phyloP scores from a whole-genome alignment of 768 basidiomycete species.

The Suillus weaverae region DNA sequence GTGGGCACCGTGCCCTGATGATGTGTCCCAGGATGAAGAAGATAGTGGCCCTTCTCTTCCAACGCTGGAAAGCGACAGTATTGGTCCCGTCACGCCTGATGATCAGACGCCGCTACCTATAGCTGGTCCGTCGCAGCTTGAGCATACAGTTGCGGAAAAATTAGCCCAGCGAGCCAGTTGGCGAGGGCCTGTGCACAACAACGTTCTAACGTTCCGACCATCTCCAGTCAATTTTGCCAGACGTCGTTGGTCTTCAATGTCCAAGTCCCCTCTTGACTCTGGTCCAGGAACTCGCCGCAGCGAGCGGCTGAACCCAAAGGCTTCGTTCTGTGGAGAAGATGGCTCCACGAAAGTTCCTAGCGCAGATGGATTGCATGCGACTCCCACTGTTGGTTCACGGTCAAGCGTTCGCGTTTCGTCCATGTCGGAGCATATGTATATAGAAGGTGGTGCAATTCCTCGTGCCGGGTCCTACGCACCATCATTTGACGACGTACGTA shows the following conservation, averaged over 20 bases:
- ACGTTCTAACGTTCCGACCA: slow-evolving; percentile 55
- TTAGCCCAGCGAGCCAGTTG: slow-evolving; percentile 2
- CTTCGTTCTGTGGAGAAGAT: slow-evolving; percentile 29
- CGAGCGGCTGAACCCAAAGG: slow-evolving; percentile 34
- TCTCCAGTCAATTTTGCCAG: slow-evolving; percentile 65
- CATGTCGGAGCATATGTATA: slow-evolving; percentile 33
- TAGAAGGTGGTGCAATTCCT: slow-evolving; percentile 18
- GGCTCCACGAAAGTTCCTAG: slow-evolving; percentile 18
- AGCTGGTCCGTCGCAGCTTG: slow-evolving; percentile 30
- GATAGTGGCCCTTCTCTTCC: slow-evolving; percentile 33
- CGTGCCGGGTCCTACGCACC: slow-evolving; percentile 27
- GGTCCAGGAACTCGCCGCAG: slow-evolving; percentile 36
- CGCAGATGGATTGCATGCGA: background rate
- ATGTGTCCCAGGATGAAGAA: slow-evolving; percentile 33
- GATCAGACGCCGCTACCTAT: slow-evolving; percentile 47
- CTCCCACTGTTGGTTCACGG: slow-evolving; percentile 29
- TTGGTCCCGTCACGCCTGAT: slow-evolving; percentile 58
- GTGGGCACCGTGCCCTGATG: slow-evolving; percentile 46
- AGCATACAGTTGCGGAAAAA: slow-evolving; percentile 5
- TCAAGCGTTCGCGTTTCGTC: slow-evolving; percentile 34
- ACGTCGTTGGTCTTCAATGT: slow-evolving; percentile 54
- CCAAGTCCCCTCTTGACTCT: slow-evolving; percentile 36
- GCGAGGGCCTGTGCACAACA: slow-evolving; percentile 24
- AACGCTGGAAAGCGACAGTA: slow-evolving; percentile 47
- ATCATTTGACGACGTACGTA: slow-evolving; percentile 33